phyloP scores from a whole-genome alignment of 2,329 filamentous ascomycete genomes.

The Phialemonium atrogriseum region DNA sequence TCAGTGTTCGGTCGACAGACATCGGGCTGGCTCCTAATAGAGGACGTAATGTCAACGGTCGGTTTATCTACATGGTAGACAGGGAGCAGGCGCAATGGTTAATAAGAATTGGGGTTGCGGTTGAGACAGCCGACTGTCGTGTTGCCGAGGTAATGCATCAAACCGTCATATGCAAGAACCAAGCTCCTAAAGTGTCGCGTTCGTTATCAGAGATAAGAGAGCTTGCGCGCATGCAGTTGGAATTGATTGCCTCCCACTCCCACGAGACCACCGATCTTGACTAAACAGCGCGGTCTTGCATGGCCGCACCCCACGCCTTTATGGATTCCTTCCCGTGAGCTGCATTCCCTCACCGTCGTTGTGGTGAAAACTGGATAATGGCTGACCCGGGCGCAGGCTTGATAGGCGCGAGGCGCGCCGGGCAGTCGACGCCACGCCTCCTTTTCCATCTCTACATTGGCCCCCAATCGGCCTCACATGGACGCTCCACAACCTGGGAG shows the following conservation, averaged over 20 bases:
- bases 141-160: conserved; percentile 13
- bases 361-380: too few species aligned
- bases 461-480: conserved; percentile 43
- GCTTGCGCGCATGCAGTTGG: too few species aligned
- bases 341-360: too few species aligned
- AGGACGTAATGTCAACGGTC: too few species aligned
- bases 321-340: conserved; percentile 1
- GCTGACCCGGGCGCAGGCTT: conserved; percentile 5
- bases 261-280: too few species aligned
- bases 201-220: conserved; percentile 2
- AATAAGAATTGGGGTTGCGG: too few species aligned
- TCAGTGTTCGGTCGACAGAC: conserved; percentile 60
- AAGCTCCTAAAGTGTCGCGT: conserved; percentile 7
- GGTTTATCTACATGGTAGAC: too few species aligned
- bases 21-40: too few species aligned
- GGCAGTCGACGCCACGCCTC: conserved; percentile 55
- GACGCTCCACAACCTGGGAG: conserved; percentile 62
- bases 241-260: too few species aligned
- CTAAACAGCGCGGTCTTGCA: too few species aligned
- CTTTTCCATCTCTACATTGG: conserved; percentile 79
- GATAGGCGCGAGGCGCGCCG: conserved; percentile 27
- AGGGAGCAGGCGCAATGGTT: too few species aligned
- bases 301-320: neutral
- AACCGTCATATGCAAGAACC: conserved; percentile 9
- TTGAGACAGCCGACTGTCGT: too few species aligned